Evolutionary conservation across 129 eudicot species (phyloP), one percentile per base, ranked within the genome.

Genomic region (Tagetes patula): DNA sequence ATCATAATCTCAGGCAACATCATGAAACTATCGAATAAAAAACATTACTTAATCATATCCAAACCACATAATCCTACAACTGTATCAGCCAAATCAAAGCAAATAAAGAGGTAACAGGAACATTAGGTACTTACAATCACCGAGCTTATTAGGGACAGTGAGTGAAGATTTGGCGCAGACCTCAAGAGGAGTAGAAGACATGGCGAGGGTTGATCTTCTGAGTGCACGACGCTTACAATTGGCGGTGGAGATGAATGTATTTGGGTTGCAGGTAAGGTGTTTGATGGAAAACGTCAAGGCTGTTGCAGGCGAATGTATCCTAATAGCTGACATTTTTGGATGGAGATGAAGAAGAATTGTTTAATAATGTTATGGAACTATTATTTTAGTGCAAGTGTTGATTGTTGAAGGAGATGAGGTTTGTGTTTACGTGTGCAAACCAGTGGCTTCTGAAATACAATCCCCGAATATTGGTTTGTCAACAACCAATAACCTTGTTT

Each of bases 121-220:
- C 12, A 4, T 10, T 37, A 12, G 43, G 13, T 4, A 73, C 89
- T 78, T 86, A 94, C 98, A 94, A 72, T 94, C 98, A 34, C 98
- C 98, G 72, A 94, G 91, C 81, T 62, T 83, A 82, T 88, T 90
- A 58, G 97, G 97, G 31, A 73, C 79, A 50, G 96, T 88, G 65
- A 80, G 9, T n/a, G 98, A 89, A 50, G 83, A 79, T 83, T 94
- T 94, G 47, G 83, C 98, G 79, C 96, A 88, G 81, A 94, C 85
- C 77, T 94, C 85, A 55, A 94, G 67, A 65, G 93, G 86, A 67
- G 46, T 54, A 4, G 84, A 50, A 30, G 95, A 14, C 91, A 88
- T 81, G 37, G 85, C 75, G 8, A 82, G 39, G 6, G 84, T 71
- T 30, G 77, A 68, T 81, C 77, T 77, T 74, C 80, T 70, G 68